A percentile compares a stretch with the other conserved stretches of the same genome.
Conservation (phyloP, 2,329 filamentous ascomycete genomes). For the Botrytis fabae region DNA sequence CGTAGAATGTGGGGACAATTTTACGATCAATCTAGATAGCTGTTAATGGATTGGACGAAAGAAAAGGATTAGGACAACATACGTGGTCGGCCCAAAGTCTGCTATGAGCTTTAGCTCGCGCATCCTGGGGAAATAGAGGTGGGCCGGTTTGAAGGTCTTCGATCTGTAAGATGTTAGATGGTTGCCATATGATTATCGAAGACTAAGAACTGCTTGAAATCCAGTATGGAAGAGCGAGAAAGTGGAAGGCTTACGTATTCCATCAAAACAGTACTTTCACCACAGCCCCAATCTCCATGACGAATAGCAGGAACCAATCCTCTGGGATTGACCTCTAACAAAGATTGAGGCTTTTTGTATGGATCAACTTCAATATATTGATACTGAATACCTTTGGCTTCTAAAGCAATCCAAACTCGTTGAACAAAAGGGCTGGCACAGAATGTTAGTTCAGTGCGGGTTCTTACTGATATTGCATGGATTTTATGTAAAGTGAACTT, state of each 20-base stretch:
- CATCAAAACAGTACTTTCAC: slow-evolving; percentile 78
- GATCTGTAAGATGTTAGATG: slow-evolving; percentile 49
- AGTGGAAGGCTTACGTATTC: slow-evolving; percentile 66
- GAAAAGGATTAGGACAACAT: slow-evolving; percentile 38
- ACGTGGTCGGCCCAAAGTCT: slow-evolving; percentile 82
- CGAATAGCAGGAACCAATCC: slow-evolving; percentile 75
- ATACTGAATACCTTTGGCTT: slow-evolving; percentile 74
- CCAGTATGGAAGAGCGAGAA: not conserved
- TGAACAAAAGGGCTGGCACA: slow-evolving; percentile 70
- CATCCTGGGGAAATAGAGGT: slow-evolving; percentile 62
- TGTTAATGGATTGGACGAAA: slow-evolving; percentile 10
- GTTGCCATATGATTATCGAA: not conserved
- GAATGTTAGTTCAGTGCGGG: slow-evolving; percentile 22
- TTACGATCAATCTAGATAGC: slow-evolving; percentile 65
- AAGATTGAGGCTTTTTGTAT: slow-evolving; percentile 67
- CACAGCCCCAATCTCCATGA: slow-evolving; percentile 78
- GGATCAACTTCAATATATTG: slow-evolving; percentile 87
- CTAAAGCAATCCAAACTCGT: slow-evolving; percentile 84
- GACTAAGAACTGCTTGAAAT: not conserved
- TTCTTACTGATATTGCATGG: slow-evolving; percentile 27
- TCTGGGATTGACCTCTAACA: slow-evolving; percentile 74
- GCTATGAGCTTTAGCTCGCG: slow-evolving; percentile 70
- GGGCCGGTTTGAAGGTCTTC: slow-evolving; percentile 68
- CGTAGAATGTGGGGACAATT: slow-evolving; percentile 76
- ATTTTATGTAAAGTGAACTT: slow-evolving; percentile 36